A percentile compares a stretch with the other conserved stretches of the same genome.
These are phyloP conservation scores for Fusarium sp. DNA, from an alignment of 2,329 filamentous ascomycete genomes.

Conservation along the genomic window DNA sequence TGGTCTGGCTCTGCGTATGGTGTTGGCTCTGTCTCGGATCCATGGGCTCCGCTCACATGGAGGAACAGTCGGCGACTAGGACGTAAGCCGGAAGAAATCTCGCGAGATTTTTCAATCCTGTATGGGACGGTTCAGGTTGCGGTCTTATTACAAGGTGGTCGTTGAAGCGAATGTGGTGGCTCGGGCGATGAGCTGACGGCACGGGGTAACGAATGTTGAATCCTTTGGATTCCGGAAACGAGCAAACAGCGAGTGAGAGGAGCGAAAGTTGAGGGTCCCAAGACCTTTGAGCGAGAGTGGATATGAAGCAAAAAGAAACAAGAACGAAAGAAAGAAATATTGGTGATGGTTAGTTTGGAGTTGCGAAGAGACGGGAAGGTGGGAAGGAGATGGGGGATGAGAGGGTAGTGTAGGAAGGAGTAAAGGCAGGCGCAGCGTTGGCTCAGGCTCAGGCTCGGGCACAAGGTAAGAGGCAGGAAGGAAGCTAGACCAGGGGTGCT, in stretches of 20 bases:
- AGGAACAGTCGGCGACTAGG: conserved; percentile 44
- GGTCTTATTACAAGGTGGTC: conserved; percentile 9
- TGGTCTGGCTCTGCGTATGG: conserved; percentile 36
- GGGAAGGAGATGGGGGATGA: conserved; percentile 29
- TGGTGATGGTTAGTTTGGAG: conserved; percentile 30
- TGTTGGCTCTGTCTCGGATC: conserved; percentile 45
- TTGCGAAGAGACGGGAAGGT: conserved; percentile 34
- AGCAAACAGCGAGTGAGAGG: conserved; percentile 37
- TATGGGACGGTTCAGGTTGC: background rate
- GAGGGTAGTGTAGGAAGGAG: conserved; percentile 37
- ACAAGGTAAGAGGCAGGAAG: conserved; percentile 16
- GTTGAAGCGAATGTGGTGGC: conserved; percentile 37
- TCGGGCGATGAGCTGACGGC: conserved; percentile 31
- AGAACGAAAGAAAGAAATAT: conserved; percentile 23
- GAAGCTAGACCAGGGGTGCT: conserved; percentile 31
- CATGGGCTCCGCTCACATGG: conserved; percentile 47
- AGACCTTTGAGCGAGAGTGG: conserved; percentile 37
- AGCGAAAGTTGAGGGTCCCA: conserved; percentile 36
- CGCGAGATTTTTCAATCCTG: background rate
- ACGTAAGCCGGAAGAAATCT: conserved; percentile 26
- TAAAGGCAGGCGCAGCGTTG: conserved; percentile 24
- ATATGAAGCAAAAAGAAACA: conserved; percentile 31
- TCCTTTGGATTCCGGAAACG: conserved; percentile 17
- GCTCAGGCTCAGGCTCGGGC: conserved; percentile 3
- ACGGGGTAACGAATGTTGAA: conserved; percentile 26